phyloP scores from a whole-genome alignment of 192 early-diverging fungal species.

The Globomyces pollinis-pini region DNA sequence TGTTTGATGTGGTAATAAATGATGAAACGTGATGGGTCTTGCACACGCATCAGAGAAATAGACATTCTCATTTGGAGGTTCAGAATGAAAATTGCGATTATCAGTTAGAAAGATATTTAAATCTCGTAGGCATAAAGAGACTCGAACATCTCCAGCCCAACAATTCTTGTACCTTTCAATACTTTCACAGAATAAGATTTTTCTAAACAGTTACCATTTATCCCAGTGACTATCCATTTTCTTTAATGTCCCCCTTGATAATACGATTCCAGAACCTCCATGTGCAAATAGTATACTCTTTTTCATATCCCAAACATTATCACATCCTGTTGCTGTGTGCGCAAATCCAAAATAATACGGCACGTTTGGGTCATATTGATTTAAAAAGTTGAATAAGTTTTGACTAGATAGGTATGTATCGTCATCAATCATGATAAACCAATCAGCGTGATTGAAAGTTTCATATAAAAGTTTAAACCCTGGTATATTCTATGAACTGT shows the following conservation, averaged over 20 bases:
- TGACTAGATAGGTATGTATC: constrained; percentile 50
- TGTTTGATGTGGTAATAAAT: constrained; percentile 30
- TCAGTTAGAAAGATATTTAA: constrained; percentile 25
- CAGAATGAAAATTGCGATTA: constrained; percentile 8
- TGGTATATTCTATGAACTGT: constrained; percentile 51
- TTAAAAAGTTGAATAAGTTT: constrained; percentile 29
- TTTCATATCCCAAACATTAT: constrained; percentile 34
- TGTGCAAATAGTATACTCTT: constrained; percentile 40
- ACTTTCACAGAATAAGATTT: no score
- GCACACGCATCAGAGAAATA: constrained; percentile 31
- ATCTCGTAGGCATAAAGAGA: constrained; percentile 44
- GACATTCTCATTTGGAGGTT: constrained; percentile 23
- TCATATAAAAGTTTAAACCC: constrained; percentile 34
- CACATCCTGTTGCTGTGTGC: constrained; percentile 38
- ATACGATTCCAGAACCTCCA: constrained; percentile 45
- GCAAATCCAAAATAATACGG: constrained; percentile 33
- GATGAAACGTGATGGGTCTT: constrained; percentile 44
- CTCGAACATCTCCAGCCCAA: constrained; percentile 52
- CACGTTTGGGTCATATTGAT: constrained; percentile 19
- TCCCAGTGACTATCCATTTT: constrained; percentile 22
- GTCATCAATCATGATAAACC: constrained; percentile 60
- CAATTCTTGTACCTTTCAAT: constrained; percentile 35
- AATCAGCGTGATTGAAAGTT: constrained; percentile 44
- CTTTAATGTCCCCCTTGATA: constrained; percentile 40
- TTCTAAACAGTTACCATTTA: no score